These are phyloP conservation scores for Letharia columbiana DNA, from an alignment of 495 filamentous ascomycete genomes.

Conservation along the genomic window DNA sequence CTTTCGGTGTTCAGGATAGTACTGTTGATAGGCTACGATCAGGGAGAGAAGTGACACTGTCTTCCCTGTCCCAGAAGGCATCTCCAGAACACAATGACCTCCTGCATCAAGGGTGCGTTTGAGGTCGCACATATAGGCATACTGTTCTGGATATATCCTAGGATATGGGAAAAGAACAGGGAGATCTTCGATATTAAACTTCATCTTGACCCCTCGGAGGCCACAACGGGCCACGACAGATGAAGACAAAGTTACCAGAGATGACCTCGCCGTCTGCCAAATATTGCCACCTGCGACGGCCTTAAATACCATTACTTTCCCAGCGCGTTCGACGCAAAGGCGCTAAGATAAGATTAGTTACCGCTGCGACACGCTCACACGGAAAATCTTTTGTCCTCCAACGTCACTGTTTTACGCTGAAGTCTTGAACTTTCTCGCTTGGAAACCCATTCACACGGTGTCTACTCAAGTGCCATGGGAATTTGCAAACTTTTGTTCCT, in stretches of 20 bases:
- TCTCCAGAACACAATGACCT: conserved; percentile 97
- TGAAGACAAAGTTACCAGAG: neutral
- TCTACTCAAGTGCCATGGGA: neutral
- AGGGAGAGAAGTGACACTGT: conserved; percentile 91
- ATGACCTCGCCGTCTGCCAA: neutral
- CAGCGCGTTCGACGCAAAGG: conserved; percentile 8
- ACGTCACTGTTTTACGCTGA: neutral
- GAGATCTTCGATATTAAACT: conserved; percentile 95
- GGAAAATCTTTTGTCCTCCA: neutral
- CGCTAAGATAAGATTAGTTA: conserved; percentile 23
- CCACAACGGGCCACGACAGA: neutral
- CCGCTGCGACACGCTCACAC: neutral
- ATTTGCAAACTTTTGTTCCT: neutral
- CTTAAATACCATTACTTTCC: neutral
- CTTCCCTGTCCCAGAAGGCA: conserved; percentile 99
- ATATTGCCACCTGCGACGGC: conserved; percentile 8
- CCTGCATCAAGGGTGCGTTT: conserved; percentile 92
- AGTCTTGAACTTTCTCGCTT: neutral
- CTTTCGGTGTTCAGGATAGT: conserved; percentile 83
- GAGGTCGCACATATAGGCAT: conserved; percentile 98
- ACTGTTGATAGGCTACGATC: conserved; percentile 92
- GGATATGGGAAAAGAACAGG: conserved; percentile 96
- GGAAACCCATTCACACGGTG: neutral
- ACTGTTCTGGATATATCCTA: conserved; percentile 94
- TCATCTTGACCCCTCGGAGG: conserved; percentile 49